Evolutionary conservation across 805 yeast genomes (phyloP).

Genomic region (Cyberlindnera misumaiensis): DNA sequence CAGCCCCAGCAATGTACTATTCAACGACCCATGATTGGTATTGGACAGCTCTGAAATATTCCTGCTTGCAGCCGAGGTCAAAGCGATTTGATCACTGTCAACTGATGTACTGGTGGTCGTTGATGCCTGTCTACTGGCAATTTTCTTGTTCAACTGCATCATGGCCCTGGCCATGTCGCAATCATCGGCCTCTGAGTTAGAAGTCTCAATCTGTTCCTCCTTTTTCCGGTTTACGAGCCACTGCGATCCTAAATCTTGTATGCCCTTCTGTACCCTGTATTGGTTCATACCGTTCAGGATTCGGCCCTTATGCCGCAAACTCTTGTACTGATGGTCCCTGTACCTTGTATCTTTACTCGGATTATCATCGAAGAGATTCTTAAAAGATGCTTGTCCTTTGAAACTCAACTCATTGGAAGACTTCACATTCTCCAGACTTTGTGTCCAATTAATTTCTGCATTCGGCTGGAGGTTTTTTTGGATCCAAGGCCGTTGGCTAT

Average conservation of each 20-base stretch:
- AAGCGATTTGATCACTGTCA: neutral
- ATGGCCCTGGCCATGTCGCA: constrained; percentile 1
- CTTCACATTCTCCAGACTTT: neutral
- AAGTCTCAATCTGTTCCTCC: neutral
- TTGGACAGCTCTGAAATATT: neutral
- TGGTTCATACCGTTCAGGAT: neutral
- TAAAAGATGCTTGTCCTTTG: constrained; percentile 3
- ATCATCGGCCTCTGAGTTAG: neutral
- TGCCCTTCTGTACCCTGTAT: neutral
- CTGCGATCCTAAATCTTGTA: neutral
- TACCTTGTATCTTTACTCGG: neutral
- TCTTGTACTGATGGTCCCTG: neutral
- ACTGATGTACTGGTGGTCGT: neutral
- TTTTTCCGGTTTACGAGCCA: neutral
- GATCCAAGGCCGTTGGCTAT: neutral
- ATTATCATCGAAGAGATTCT: constrained; percentile 1
- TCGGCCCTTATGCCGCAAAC: neutral
- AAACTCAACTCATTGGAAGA: constrained; percentile 1
- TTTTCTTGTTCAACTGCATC: neutral
- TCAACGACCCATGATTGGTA: too few species aligned
- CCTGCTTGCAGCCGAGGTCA: neutral
- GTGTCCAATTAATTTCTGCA: neutral
- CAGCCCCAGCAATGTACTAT: too few species aligned
- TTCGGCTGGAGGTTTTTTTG: neutral
- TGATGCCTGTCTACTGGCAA: neutral